These are phyloP conservation scores for Fraxinus excelsior DNA, from an alignment of 257 asterid species.

Conservation along the genomic window DNA sequence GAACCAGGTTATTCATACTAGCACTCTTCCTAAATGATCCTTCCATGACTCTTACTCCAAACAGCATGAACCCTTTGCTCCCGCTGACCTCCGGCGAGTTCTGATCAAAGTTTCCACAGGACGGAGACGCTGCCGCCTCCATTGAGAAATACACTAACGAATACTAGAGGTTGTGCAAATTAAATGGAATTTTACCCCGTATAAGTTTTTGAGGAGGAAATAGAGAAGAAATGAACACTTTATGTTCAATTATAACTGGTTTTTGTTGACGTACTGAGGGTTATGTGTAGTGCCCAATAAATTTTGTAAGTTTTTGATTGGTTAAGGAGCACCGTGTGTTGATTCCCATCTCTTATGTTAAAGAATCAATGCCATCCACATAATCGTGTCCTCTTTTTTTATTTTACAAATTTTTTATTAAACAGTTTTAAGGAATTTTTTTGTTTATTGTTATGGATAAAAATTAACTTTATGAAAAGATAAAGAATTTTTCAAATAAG, in stretches of 20 bases:
- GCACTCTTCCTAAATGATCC: slow-evolving; percentile 80
- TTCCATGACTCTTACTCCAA: slow-evolving; percentile 87
- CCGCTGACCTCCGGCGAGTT: slow-evolving; percentile 31
- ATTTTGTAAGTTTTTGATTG: slow-evolving; percentile 23
- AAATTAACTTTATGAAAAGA: slow-evolving; percentile 5
- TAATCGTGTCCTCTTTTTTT: not conserved
- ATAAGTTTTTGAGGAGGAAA: slow-evolving; percentile 18
- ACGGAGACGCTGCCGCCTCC: slow-evolving; percentile 31
- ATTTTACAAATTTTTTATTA: not conserved
- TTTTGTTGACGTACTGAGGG: slow-evolving; percentile 30
- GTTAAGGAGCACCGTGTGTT: slow-evolving; percentile 24
- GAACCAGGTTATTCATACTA: slow-evolving; percentile 86
- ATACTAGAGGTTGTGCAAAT: slow-evolving; percentile 3
- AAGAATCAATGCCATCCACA: slow-evolving; percentile 32
- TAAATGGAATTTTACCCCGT: slow-evolving; percentile 12
- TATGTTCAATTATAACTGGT: slow-evolving; percentile 21
- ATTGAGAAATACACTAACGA: slow-evolving; percentile 18
- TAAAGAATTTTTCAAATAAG: not conserved
- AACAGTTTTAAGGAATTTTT: not conserved
- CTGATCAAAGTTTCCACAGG: slow-evolving; percentile 47
- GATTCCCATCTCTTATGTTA: not conserved
- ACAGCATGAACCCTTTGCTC: slow-evolving; percentile 76
- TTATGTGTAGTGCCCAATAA: slow-evolving; percentile 32
- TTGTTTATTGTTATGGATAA: slow-evolving; percentile 20
- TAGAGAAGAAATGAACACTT: slow-evolving; percentile 37